Base-by-base conservation (phyloP, 345 rosid species). In the Rhizophora mangle region DNA sequence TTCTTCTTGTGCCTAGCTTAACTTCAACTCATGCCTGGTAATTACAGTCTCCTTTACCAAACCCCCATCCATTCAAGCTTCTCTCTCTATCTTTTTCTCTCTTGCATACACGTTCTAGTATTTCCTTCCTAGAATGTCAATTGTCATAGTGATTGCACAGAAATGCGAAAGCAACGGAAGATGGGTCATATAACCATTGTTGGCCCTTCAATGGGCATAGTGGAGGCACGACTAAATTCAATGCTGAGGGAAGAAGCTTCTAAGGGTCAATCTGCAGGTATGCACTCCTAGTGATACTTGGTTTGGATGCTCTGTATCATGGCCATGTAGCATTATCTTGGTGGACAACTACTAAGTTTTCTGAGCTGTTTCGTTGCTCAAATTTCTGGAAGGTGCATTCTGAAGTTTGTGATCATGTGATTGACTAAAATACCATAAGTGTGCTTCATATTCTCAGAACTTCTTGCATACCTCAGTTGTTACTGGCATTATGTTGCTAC, bases 151-250 rank as follows among this genome's bases (percentile, higher is more conserved):
- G 55, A 62, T 72, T 31, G 54, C 30, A 49, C 75, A 92, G 97
- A 88, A 74, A 95, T 95, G 92, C 84, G 98, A 69, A 92, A 83
- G 84, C 96, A 90, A 76, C 83, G 97, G 47, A 92, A 92, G 82
- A 86, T 95, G 98, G 99, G 99, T 27, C 99, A 92, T 74, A 81
- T 95, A 78, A 95, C 97, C 70, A 72, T 95, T 52, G 85, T 85
- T 63, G 99, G 98, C 49, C 80, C 85, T 60, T 84, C 95, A 66
- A 63, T 85, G 83, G 87, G 87, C 80, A 73, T 84, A 36, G 76
- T 92, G 47, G 94, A 89, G 76, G 81, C 85, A 63, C 75, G 75
- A 46, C 67, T 96, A 61, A 81, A 86, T 21, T 74, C 82, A 68
- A 81, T 96, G 82, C 78, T 88, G 67, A 73, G 54, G 62, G 89